phyloP scores from a whole-genome alignment of 2,329 filamentous ascomycete species.

The Harringtonia aguacate region DNA sequence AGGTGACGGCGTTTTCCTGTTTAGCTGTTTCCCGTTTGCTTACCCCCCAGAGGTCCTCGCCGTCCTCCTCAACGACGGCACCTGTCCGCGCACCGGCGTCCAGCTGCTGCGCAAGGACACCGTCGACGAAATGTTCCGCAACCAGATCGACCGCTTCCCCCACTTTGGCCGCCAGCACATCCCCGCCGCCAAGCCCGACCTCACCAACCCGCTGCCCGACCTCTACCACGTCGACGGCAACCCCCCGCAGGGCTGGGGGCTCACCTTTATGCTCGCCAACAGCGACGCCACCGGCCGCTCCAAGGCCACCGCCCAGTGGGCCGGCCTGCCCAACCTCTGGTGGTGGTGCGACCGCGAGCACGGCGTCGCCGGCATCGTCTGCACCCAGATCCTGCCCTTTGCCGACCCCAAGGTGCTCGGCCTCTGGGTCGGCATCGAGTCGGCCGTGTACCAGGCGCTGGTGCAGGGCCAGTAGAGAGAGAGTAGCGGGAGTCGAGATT shows the following conservation, averaged over 20 bases:
- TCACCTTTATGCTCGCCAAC: conserved; percentile 40
- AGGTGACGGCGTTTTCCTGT: not conserved
- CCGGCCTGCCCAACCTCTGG: conserved; percentile 43
- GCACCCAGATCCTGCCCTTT: conserved; percentile 35
- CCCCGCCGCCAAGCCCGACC: conserved; percentile 30
- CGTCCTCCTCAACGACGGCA: conserved; percentile 49
- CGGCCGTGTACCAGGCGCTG: conserved; percentile 19
- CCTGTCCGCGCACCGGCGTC: conserved; percentile 39
- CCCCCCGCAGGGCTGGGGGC: conserved; percentile 49
- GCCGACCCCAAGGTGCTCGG: conserved; percentile 23
- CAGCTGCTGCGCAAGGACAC: conserved; percentile 42
- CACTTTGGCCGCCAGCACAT: conserved; percentile 33
- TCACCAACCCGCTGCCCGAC: conserved; percentile 33
- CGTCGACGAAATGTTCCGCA: conserved; percentile 49
- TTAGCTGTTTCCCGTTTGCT: not conserved
- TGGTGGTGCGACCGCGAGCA: conserved; percentile 50
- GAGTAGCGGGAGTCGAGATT: too few species aligned
- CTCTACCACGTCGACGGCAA: conserved; percentile 31
- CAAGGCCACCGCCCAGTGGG: conserved; percentile 37
- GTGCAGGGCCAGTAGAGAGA: too few species aligned
- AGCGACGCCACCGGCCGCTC: conserved; percentile 37
- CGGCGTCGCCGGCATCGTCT: conserved; percentile 38
- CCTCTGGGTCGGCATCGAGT: conserved; percentile 24
- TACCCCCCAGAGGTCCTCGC: conserved; percentile 39
- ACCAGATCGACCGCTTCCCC: conserved; percentile 44